These are phyloP conservation scores for Dictyostelium capitatum DNA, from an alignment of 78 protist species.

Conservation along the genomic window DNA sequence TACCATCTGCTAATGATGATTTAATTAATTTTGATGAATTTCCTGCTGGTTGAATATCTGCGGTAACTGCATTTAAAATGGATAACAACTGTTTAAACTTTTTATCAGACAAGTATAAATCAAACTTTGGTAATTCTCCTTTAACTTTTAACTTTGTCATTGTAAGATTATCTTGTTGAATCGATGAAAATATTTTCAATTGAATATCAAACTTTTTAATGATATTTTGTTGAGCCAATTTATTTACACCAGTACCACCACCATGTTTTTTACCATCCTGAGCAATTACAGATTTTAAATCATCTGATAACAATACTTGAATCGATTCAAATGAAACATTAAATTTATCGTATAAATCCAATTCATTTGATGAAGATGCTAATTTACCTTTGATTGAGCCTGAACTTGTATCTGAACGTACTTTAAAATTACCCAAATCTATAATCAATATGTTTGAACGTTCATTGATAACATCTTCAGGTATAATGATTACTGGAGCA, in stretches of 20 bases:
- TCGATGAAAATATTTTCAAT: conserved; percentile 46
- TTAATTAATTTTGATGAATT: background rate
- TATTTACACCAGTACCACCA: too few relatives aligned
- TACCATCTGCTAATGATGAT: background rate
- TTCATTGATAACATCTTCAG: conserved; percentile 52
- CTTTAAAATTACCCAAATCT: conserved; percentile 74
- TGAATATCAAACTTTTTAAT: conserved; percentile 65
- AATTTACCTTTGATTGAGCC: conserved; percentile 36
- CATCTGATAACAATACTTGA: conserved; percentile 46
- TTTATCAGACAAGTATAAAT: conserved; percentile 38
- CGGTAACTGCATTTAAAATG: conserved; percentile 7
- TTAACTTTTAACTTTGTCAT: conserved; percentile 47
- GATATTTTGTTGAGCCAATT: background rate
- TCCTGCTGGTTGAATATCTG: conserved; percentile 8
- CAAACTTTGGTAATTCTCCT: conserved; percentile 57
- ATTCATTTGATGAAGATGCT: conserved; percentile 7
- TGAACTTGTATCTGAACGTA: conserved; percentile 27
- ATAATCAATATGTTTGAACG: conserved; percentile 13
- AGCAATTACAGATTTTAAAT: background rate
- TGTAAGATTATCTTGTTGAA: conserved; percentile 69
- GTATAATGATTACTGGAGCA: conserved; percentile 70
- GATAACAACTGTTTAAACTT: conserved; percentile 39
- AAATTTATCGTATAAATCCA: conserved; percentile 74
- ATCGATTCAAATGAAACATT: conserved; percentile 52
- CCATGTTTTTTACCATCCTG: background rate